phyloP scores from a whole-genome alignment of 768 basidiomycete genomes.

The Termitomyces sp. region DNA sequence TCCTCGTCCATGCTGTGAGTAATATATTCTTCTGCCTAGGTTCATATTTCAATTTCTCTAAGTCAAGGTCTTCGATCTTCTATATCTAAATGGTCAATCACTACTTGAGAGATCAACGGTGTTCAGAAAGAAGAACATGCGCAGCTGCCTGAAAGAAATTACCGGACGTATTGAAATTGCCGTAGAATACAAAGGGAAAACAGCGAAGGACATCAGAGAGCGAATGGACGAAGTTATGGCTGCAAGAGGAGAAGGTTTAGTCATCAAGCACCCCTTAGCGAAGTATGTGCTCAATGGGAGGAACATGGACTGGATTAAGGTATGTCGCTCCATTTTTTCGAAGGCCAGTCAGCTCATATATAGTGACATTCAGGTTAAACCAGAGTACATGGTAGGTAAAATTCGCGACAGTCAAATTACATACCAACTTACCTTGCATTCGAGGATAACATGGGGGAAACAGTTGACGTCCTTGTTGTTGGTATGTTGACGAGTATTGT shows the following conservation, averaged over 20 bases:
- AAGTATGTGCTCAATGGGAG: conserved; percentile 85
- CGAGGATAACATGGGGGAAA: conserved; percentile 90
- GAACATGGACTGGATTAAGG: conserved; percentile 93
- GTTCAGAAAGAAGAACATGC: conserved; percentile 78
- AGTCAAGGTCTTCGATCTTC: conserved; percentile 97
- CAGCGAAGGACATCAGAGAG: conserved; percentile 75
- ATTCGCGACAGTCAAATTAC: neutral
- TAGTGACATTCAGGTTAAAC: conserved; percentile 61
- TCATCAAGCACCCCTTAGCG: conserved; percentile 82
- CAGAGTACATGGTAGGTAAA: conserved; percentile 74
- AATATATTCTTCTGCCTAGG: neutral
- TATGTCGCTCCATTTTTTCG: conserved; percentile 18
- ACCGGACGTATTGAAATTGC: conserved; percentile 81
- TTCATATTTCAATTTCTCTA: neutral
- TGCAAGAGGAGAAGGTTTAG: conserved; percentile 85
- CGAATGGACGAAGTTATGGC: conserved; percentile 85
- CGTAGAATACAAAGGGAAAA: conserved; percentile 67
- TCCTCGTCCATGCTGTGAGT: conserved; percentile 89
- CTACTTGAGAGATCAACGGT: conserved; percentile 68
- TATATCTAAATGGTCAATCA: conserved; percentile 83
- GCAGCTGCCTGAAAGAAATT: conserved; percentile 61
- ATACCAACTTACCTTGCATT: neutral
- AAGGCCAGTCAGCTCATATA: neutral
- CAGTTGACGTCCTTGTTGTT: conserved; percentile 87
- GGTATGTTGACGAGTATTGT: conserved; percentile 40